A percentile compares a stretch with the other conserved stretches of the same genome.
phyloP scores from a whole-genome alignment of 2,329 filamentous ascomycete species.

The Rhynchosporium graminicola region DNA sequence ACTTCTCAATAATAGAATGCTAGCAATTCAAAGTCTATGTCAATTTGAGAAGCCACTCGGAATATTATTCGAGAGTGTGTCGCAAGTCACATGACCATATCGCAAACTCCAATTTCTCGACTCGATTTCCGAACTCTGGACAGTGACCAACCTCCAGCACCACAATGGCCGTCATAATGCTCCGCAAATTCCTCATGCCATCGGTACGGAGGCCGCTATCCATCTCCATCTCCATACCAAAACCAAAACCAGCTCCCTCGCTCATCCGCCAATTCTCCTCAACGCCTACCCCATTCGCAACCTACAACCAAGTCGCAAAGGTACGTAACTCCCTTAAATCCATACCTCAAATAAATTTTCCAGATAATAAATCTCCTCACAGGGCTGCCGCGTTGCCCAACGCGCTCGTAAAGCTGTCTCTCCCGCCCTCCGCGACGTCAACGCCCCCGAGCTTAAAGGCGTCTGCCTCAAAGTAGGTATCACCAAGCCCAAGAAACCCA shows the following conservation, averaged over 20 bases:
- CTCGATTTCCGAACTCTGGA: neutral
- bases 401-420: constrained; percentile 83
- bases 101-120: neutral
- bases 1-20: too few species aligned
- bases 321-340: constrained; percentile 22
- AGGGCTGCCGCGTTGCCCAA: constrained; percentile 76
- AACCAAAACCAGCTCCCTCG: constrained; percentile 13
- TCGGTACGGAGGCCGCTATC: constrained; percentile 29
- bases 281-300: constrained; percentile 36
- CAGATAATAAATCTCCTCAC: neutral
- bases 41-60: neutral
- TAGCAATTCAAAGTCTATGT: too few species aligned
- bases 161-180: constrained; percentile 34
- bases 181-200: constrained; percentile 34
- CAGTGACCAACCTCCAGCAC: constrained; percentile 10
- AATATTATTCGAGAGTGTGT: neutral
- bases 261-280: constrained; percentile 36
- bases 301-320: constrained; percentile 39
- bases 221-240: constrained; percentile 16
- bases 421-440: constrained; percentile 70
- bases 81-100: constrained; percentile 8
- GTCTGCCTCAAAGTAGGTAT: constrained; percentile 94
- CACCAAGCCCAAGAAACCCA: constrained; percentile 97
- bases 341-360: neutral
- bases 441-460: constrained; percentile 84